A percentile compares a stretch with the other conserved stretches of the same genome.
Conservation (phyloP, 1,284 basidiomycete genomes). For the Ustilago loliicola region DNA sequence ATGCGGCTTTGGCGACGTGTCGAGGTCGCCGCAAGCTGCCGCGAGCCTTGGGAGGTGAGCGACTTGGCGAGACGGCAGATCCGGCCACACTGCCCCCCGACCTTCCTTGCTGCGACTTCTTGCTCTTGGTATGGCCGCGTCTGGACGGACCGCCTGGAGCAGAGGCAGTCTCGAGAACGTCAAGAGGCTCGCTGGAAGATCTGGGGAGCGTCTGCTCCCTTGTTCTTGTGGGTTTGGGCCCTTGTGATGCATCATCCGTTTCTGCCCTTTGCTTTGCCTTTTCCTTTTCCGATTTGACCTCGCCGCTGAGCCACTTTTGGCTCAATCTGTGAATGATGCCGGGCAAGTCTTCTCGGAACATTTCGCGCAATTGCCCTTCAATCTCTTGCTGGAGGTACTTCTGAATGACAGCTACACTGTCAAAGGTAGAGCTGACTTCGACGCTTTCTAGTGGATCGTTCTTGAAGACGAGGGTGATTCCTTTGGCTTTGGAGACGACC, state of each 20-base stretch:
- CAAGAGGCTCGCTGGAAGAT: conserved; percentile 39
- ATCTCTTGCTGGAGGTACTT: conserved; percentile 79
- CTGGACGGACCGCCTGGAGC: conserved; percentile 35
- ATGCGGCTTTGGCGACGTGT: conserved; percentile 41
- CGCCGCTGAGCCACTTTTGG: conserved; percentile 84
- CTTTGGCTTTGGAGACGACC: conserved; percentile 93
- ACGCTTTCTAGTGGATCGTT: conserved; percentile 98
- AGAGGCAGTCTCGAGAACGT: conserved; percentile 32
- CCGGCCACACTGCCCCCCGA: conserved; percentile 18
- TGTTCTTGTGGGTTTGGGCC: conserved; percentile 1
- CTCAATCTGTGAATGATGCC: conserved; percentile 95
- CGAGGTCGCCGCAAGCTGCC: conserved; percentile 19
- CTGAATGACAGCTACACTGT: conserved; percentile 96
- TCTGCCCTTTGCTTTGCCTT: conserved; percentile 41
- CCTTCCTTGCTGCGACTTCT: conserved; percentile 14
- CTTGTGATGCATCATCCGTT: conserved; percentile 6
- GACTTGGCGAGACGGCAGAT: conserved; percentile 19
- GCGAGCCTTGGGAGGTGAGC: conserved; percentile 36
- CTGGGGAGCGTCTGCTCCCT: conserved; percentile 27
- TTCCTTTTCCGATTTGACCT: conserved; percentile 48
- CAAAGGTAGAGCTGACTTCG: conserved; percentile 96
- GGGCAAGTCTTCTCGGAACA: conserved; percentile 97
- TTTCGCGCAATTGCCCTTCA: conserved; percentile 93
- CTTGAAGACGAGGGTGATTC: conserved; percentile 99
- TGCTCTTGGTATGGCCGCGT: conserved; percentile 19